Conservation (phyloP, 2,329 filamentous ascomycete genomes). For the Thielaviopsis punctulata region DNA sequence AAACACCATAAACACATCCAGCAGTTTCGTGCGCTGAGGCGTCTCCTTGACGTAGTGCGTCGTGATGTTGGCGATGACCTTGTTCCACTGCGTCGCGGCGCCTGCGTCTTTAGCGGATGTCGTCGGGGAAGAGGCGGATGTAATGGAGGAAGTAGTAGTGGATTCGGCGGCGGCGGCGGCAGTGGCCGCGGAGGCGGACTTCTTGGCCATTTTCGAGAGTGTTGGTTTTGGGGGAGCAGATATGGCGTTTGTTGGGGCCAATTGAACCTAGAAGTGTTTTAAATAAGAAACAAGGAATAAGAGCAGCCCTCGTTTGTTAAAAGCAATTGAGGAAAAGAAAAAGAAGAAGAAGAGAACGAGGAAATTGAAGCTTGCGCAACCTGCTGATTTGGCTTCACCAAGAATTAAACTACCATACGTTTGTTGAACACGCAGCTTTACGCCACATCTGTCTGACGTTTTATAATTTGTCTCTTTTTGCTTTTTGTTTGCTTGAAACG, state of each 20-base stretch:
- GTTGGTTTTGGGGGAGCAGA: slow-evolving; percentile 16
- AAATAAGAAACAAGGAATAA: no score
- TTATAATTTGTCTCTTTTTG: no score
- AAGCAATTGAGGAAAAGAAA: no score
- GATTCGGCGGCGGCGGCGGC: slow-evolving; percentile 12
- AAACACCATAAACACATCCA: slow-evolving; percentile 83
- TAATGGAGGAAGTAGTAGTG: slow-evolving; percentile 11
- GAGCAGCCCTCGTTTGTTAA: no score
- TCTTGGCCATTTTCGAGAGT: slow-evolving; percentile 10
- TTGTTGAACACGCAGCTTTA: slow-evolving; percentile 13
- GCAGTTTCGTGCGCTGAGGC: slow-evolving; percentile 76
- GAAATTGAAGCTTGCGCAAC: not conserved
- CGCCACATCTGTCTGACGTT: slow-evolving; percentile 11
- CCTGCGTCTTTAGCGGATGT: slow-evolving; percentile 14
- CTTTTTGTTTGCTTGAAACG: not conserved
- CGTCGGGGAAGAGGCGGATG: slow-evolving; percentile 13
- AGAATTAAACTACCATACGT: not conserved
- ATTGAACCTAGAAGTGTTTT: not conserved
- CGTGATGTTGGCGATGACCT: slow-evolving; percentile 55
- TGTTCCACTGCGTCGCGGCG: slow-evolving; percentile 25
- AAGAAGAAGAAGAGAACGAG: not conserved
- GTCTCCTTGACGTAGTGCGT: slow-evolving; percentile 65
- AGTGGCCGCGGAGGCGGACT: slow-evolving; percentile 11
- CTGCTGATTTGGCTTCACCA: not conserved
- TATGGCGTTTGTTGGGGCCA: not conserved